These are phyloP conservation scores for Talaromyces liani DNA, from an alignment of 495 filamentous ascomycete genomes.

Conservation along the genomic window DNA sequence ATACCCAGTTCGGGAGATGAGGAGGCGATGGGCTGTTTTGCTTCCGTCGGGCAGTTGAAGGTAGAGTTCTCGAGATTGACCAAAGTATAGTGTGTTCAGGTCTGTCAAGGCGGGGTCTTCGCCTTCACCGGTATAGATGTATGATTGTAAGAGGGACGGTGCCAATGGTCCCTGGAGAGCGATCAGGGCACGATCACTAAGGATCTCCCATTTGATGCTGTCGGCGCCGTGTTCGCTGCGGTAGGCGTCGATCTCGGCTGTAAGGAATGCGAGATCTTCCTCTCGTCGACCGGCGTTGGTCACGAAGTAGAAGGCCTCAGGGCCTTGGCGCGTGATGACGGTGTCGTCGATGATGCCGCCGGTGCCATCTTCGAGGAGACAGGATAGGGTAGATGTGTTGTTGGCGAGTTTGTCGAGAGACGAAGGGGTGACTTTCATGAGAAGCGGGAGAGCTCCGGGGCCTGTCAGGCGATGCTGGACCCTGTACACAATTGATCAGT, in stretches of 20 bases:
- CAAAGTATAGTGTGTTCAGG: constrained; percentile 71
- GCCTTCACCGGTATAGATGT: constrained; percentile 34
- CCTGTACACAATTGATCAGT: constrained; percentile 26
- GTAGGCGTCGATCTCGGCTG: constrained; percentile 51
- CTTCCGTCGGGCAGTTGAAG: constrained; percentile 41
- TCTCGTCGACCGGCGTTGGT: constrained; percentile 90
- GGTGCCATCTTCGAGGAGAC: constrained; percentile 66
- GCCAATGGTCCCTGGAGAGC: constrained; percentile 84
- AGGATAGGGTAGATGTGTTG: constrained; percentile 68
- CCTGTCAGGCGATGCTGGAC: constrained; percentile 68
- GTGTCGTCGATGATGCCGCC: constrained; percentile 94
- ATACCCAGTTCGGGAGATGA: constrained; percentile 85
- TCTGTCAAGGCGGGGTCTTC: constrained; percentile 37
- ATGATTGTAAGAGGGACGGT: constrained; percentile 52
- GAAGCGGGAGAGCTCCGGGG: constrained; percentile 66
- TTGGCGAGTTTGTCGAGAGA: constrained; percentile 47
- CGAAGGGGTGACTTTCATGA: constrained; percentile 74
- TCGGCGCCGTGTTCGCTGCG: constrained; percentile 35
- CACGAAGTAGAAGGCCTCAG: constrained; percentile 77
- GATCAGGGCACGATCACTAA: constrained; percentile 59
- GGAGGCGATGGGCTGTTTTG: constrained; percentile 44
- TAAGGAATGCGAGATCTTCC: constrained; percentile 75
- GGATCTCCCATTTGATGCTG: constrained; percentile 62
- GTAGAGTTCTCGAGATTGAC: constrained; percentile 53
- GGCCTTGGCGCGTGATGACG: constrained; percentile 68